A percentile compares a stretch with the other conserved stretches of the same genome.
These are phyloP conservation scores for Ustanciosporium gigantosporum DNA, from an alignment of 1,284 basidiomycete genomes.

Conservation along the genomic window DNA sequence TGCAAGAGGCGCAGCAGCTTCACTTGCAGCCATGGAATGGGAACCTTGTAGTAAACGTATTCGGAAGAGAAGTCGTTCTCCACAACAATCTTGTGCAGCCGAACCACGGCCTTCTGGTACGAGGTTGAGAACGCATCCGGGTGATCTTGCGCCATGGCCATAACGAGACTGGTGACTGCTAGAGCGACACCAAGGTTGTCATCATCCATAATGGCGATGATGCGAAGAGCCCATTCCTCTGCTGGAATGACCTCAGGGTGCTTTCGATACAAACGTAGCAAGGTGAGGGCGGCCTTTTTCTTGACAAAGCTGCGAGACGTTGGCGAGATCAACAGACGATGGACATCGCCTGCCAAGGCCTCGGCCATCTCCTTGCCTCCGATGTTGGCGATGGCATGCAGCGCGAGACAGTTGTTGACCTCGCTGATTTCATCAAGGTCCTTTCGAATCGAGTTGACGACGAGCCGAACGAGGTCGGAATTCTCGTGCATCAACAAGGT, in stretches of 20 bases:
- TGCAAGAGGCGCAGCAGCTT: conserved; percentile 90
- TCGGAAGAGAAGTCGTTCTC: conserved; percentile 81
- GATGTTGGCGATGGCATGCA: conserved; percentile 97
- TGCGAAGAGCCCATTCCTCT: conserved; percentile 90
- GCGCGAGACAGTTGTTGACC: conserved; percentile 90
- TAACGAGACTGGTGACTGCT: conserved; percentile 89
- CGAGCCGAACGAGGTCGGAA: conserved; percentile 89
- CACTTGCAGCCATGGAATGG: conserved; percentile 96
- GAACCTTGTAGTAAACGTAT: conserved; percentile 96
- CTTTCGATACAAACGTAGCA: conserved; percentile 90
- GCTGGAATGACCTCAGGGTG: conserved; percentile 91
- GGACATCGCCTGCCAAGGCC: conserved; percentile 86
- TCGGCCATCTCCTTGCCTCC: conserved; percentile 99
- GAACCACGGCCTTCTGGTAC: conserved; percentile 90
- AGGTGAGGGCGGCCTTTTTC: conserved; percentile 95
- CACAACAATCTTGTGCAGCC: conserved; percentile 81
- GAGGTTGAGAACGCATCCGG: conserved; percentile 85
- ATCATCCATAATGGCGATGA: conserved; percentile 93
- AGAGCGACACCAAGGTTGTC: conserved; percentile 86
- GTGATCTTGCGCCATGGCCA: conserved; percentile 91
- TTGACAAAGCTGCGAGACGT: conserved; percentile 94
- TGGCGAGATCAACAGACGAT: conserved; percentile 90
- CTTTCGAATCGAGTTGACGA: conserved; percentile 97
- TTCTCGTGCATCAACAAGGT: conserved; percentile 98
- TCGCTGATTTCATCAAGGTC: conserved; percentile 94